A percentile compares a stretch with the other conserved stretches of the same genome.
phyloP scores from a whole-genome alignment of 768 basidiomycete species.

The Mycena crocata region DNA sequence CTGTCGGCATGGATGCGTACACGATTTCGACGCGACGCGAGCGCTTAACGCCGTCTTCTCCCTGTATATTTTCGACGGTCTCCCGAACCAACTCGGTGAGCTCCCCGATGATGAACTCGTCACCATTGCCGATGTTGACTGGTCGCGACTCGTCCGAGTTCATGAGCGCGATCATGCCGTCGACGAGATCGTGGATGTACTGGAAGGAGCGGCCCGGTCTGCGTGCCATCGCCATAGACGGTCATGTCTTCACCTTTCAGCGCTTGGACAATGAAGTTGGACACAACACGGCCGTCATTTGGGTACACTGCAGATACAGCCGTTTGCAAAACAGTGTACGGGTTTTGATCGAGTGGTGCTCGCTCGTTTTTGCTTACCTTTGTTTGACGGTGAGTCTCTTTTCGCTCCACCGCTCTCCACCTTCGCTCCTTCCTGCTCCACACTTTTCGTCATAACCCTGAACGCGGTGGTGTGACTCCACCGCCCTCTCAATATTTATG shows the following conservation, averaged over 20 bases:
- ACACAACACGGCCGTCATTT: conserved; percentile 96
- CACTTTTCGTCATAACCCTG: too few relatives aligned
- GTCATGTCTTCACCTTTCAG: conserved; percentile 97
- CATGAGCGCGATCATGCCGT: conserved; percentile 94
- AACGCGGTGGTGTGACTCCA: too few relatives aligned
- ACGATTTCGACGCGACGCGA: conserved; percentile 71
- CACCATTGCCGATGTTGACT: conserved; percentile 95
- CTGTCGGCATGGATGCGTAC: conserved; percentile 85
- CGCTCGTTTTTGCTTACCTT: too few relatives aligned
- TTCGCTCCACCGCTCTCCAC: too few relatives aligned
- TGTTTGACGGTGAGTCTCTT: too few relatives aligned
- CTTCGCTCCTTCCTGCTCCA: too few relatives aligned
- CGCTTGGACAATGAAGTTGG: conserved; percentile 98
- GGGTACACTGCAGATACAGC: conserved; percentile 92
- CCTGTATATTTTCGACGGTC: conserved; percentile 92
- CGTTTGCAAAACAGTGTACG: too few relatives aligned
- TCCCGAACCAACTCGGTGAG: conserved; percentile 94
- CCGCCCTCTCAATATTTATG: too few relatives aligned
- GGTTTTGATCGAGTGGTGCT: too few relatives aligned
- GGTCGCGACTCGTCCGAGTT: conserved; percentile 94
- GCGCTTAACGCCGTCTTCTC: conserved; percentile 74
- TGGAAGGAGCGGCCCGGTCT: conserved; percentile 98
- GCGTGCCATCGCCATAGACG: conserved; percentile 93
- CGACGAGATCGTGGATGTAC: conserved; percentile 97
- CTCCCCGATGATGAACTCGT: conserved; percentile 95